A percentile compares a stretch with the other conserved stretches of the same genome.
Conservation (phyloP, 1,284 basidiomycete species). For the Vanrija sp. region DNA sequence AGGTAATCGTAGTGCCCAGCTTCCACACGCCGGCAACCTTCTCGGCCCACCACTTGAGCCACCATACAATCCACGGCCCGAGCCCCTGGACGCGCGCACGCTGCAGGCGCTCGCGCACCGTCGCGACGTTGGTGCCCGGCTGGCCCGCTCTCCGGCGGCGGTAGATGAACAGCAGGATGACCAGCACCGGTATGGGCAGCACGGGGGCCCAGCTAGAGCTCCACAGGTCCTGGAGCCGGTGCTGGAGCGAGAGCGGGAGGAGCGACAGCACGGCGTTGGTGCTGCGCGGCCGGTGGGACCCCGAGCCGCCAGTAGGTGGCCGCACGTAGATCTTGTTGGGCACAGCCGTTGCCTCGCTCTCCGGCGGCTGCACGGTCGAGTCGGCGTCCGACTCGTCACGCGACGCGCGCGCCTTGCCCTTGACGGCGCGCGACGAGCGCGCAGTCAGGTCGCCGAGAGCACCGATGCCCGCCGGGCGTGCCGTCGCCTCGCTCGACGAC, state of each 20-base stretch:
- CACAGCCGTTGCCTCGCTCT: conserved; percentile 6
- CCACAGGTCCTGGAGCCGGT: conserved; percentile 10
- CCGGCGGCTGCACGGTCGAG: conserved; percentile 9
- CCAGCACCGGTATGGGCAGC: conserved; percentile 8
- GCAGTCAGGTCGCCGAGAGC: not conserved
- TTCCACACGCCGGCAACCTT: conserved; percentile 43
- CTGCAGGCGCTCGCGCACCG: conserved; percentile 13
- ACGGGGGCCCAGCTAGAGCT: conserved; percentile 10
- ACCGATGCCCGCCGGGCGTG: conserved; percentile 2
- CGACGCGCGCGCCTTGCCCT: conserved; percentile 7
- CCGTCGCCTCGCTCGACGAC: conserved; percentile 14
- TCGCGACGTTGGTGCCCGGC: not conserved
- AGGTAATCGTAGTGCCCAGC: conserved; percentile 45
- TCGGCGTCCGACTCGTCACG: conserved; percentile 6
- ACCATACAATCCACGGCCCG: conserved; percentile 26
- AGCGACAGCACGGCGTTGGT: conserved; percentile 1
- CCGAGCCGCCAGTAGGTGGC: not conserved
- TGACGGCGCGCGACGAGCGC: not conserved
- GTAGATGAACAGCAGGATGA: conserved; percentile 8
- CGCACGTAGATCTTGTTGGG: conserved; percentile 10
- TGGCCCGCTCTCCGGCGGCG: conserved; percentile 5
- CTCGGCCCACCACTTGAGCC: conserved; percentile 36
- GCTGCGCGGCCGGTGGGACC: conserved; percentile 5
- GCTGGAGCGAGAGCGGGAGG: conserved; percentile 6
- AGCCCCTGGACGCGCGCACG: conserved; percentile 10